Evolutionary conservation across 2,329 filamentous ascomycete genomes (phyloP), one percentile per base, ranked within the genome.

Genomic region (Fonsecaea pugnacius): DNA sequence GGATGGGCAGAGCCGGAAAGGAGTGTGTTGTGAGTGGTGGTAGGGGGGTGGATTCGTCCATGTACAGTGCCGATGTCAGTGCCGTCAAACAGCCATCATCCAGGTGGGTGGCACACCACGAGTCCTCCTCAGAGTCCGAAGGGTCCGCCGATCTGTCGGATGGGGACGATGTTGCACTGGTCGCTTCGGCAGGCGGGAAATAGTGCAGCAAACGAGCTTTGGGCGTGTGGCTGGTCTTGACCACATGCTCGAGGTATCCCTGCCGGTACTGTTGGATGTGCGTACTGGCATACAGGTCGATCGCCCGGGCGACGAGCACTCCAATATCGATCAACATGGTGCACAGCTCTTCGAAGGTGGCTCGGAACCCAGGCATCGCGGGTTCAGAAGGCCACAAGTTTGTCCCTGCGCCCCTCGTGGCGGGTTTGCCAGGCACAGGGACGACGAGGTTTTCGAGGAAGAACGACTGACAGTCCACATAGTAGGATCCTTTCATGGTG

Each of bases 81-180:
- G 92, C 94, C 0, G 95, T 98, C 40, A 98, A 83, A 75, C 94
- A 97, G 51, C 95, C 92, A 72, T 97, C 92, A 76, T 97, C 94
- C 60, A 95, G 61, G 65, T 82, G 80, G 0, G 79, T 82, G 8
- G 92, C 91, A 76, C 94, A 98, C 94, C 95, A 98, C 78, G 96
- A 91, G 76, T 96, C 93, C 64, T 92, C 89, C 10, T 78, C 65
- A 0, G 51, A 57, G 2, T 67, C 60, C 1, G 66, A 60, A 6
- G 59, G 50, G 0, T 40, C 56, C 1, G 62, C 51, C 2, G 66
- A 63, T 9, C 38, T 16, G 12, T 7, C 30, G 38, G 63, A 54
- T 0, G 70, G 62, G 21, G 18, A 24, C 9, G 43, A 48, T 2
- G 43, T 18, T 18, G 63, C 12, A 2, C 66, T 36, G 4, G 53